Evolutionary conservation across 306 rosid species (phyloP), one percentile per base, ranked within the genome.

Genomic region (Cucurbita ficifolia): DNA sequence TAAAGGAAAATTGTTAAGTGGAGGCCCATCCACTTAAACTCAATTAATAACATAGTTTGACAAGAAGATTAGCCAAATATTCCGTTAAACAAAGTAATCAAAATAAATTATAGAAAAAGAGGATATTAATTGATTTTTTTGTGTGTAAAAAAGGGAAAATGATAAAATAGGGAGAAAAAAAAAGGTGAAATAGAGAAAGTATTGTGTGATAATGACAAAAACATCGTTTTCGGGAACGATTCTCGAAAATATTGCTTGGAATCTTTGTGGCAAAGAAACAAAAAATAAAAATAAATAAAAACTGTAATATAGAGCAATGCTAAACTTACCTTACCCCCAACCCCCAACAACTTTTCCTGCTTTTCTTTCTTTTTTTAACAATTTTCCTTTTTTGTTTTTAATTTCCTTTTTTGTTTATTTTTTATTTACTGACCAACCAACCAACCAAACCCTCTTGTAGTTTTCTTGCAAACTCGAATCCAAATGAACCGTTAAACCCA

Each of bases 231-330:
- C 84, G 22, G 29, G 4, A 51, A 75, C 76, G 81, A 76, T 86
- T 65, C 78, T 33, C 22, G 43, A 62, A 80, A 85, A 77, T 43
- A 80, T 86, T 87, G 86, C 48, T 76, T 56, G 79, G 85, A 81
- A 84, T 77, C 78, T 75, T 80, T 79, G 82, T 71, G 70, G 69
- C 79, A 35, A 75, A 70, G 79, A 81, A 50, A 45, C 64, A 60
- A 71, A 40, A 63, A 48, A 67, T 12, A 36, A 46, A 61, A 53
- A 21, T n/a, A 36, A 52, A 72, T 4, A 6, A 53, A 40, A 40
- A 55, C 76, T 14, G 61, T 19, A 55, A 42, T 38, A 21, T 18
- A 57, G 57, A 73, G 65, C 63, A 54, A 73, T 53, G 1, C 2
- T 21, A 52, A 73, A 53, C 19, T 53, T 53, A 55, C 60, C 38